A percentile compares a stretch with the other conserved stretches of the same genome.
phyloP scores from a whole-genome alignment of 768 basidiomycete species.

The Pleurotus platypus region DNA sequence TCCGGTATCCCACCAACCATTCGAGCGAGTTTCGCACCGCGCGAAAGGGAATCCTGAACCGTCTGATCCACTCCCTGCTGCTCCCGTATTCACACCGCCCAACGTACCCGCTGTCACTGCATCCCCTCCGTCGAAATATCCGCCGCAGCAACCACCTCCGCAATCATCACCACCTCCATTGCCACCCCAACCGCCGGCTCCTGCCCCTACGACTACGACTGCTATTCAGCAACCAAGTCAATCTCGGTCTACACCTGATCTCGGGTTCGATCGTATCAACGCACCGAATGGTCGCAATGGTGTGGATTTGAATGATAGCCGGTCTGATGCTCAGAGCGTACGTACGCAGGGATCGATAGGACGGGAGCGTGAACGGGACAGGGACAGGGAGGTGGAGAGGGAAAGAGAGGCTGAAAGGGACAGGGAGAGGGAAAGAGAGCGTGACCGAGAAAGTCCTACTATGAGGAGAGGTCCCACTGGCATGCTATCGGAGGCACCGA shows the following conservation, averaged over 20 bases:
- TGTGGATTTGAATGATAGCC: neutral
- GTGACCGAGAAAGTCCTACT: neutral
- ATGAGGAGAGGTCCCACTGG: too few relatives aligned
- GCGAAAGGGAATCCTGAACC: neutral
- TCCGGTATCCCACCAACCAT: neutral
- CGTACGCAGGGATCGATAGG: neutral
- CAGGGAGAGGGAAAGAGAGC: neutral
- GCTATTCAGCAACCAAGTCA: neutral
- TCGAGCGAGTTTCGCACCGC: neutral
- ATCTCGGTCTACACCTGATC: neutral
- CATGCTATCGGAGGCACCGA: too few relatives aligned
- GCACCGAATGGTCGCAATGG: neutral
- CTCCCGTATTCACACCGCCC: conserved; percentile 13
- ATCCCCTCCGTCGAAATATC: conserved; percentile 49
- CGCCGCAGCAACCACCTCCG: conserved; percentile 33
- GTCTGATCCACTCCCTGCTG: neutral
- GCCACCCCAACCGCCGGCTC: conserved; percentile 17
- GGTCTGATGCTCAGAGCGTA: conserved; percentile 1
- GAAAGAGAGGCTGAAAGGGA: neutral
- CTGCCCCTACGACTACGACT: neutral
- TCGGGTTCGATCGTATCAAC: neutral
- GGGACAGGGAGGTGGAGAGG: neutral
- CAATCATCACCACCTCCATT: conserved; percentile 17
- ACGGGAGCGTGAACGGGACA: neutral
- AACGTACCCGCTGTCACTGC: conserved; percentile 39